Evolutionary conservation across 495 filamentous ascomycete species (phyloP), one percentile per base, ranked within the genome.

Genomic region (Penicillium maclennaniae): DNA sequence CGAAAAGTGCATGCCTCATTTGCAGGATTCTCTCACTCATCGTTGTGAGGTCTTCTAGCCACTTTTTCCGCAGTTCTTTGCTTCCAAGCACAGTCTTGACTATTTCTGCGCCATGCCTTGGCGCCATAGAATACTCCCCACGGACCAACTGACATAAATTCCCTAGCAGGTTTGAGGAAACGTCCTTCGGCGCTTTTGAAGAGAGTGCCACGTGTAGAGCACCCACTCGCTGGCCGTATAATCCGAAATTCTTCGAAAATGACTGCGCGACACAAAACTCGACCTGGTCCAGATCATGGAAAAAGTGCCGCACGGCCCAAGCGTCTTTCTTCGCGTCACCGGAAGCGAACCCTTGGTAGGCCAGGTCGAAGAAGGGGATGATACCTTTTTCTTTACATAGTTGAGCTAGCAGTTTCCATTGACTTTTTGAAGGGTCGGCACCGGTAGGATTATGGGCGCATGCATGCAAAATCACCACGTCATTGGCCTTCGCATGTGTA

Each of bases 161-260:
- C 1, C 58, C 42, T 7, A 56, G 27, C 7, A 62, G 49, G 4
- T 34, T 34, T 12, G 8, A 12, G 1, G 31, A 12, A 34, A 14
- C 10, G 10, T 34, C 8, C 1, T 3, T 45, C 42, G 46, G 21
- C 19, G 34, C 21, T 27, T 26, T 47, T 7, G 31, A 45, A 41
- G 43, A 45, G n/a, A 58, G 3, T 4, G 31, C 45, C 17, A 58
- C 19, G 51, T 71, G 70, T 21, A 73, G 47, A 21, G 60, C 61
- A 12, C 71, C 69, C 21, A 67, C 56, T 1, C 70, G 61, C 52
- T 74, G 57, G 0, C 70, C 69, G 43, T 77, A 75, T 3, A 77
- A 61, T 2, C 73, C 73, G 53, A 77, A 67, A 43, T 69, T 75
- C 60, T 77, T 77, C 1, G 72, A 66, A 48, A 74, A 71, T 0